phyloP scores from a whole-genome alignment of 2,329 filamentous ascomycete genomes.

The Pyrenophora seminiperda region DNA sequence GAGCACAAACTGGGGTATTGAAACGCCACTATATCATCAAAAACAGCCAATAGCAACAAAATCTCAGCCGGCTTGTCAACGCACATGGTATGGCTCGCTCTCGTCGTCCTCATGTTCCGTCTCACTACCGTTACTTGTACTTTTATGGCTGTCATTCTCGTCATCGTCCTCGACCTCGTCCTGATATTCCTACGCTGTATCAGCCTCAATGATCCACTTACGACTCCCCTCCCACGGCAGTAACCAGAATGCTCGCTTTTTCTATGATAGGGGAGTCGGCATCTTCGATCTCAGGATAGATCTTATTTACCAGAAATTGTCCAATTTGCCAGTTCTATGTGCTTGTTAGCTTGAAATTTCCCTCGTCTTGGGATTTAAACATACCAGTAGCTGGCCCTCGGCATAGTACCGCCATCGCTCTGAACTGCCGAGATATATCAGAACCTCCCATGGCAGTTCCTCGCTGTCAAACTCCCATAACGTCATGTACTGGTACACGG shows the following conservation, averaged over 20 bases:
- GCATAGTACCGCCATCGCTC: slow-evolving; percentile 22
- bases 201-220: slow-evolving; percentile 3
- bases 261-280: slow-evolving; percentile 6
- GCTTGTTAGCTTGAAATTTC: neutral
- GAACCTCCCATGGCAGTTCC: slow-evolving; percentile 23
- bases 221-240: slow-evolving; percentile 2
- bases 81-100: neutral
- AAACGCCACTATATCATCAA: neutral
- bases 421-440: slow-evolving; percentile 22
- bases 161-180: slow-evolving; percentile 1
- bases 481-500: slow-evolving; percentile 21
- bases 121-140: neutral
- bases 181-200: slow-evolving; percentile 5
- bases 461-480: slow-evolving; percentile 24
- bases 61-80: slow-evolving; percentile 1
- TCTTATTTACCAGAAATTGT: slow-evolving; percentile 18
- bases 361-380: neutral
- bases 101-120: neutral
- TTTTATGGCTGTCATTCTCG: neutral
- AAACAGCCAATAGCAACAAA: neutral
- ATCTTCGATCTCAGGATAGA: slow-evolving; percentile 16
- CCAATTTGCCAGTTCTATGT: slow-evolving; percentile 18
- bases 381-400: slow-evolving; percentile 16
- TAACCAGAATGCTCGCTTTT: slow-evolving; percentile 8
- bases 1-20: slow-evolving; percentile 4